Base-by-base conservation (phyloP, 352 stramenopile genomes). In the Pelagophyceae sp. region DNA sequence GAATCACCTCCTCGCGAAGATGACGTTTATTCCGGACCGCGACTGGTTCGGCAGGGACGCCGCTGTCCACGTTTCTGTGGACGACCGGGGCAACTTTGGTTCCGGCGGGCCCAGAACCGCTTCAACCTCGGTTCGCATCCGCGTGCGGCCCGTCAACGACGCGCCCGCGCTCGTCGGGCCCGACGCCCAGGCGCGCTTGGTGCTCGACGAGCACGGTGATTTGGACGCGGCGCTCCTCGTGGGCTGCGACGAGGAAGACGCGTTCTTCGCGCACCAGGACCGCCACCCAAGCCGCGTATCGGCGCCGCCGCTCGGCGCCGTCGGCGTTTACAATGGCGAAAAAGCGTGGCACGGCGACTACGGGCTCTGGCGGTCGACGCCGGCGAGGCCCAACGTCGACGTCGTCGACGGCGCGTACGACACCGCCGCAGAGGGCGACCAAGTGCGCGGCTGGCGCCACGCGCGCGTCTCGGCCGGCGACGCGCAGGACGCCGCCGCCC, bases 51-150 rank as follows among this genome's bases (percentile, higher is more conserved):
- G 67, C 23, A n/a, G 2, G 3, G 11, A 17, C 61, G 67, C 67
- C 2, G 20, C 67, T 3, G 27, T 74, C 1, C 19, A 2, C 27
- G 67, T 74, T 2, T 60, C 67, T 23, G 20, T 17, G 6, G 27
- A 29, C 11, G 67, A 74, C 67, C 67, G 67, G 20, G 67, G 67
- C 38, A 58, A 58, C 29, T 58, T 74, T n/a, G 33, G 35, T 2
- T 3, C 1, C 35, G 33, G 35, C 27, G 35, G 38, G 2, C 17
- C 33, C 15, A 3, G 1, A 5, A 1, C 3, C n/a, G 61, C 31
- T 3, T 5, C 61, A 31, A 27, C 3, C n/a, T 3, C 3, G 2
- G 67, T 74, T 37, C 6, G 25, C 6, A 58, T 74, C 29, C 11
- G 33, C 33, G 67, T 74, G 2, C 33, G 67, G 2, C 6, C 19